Conservation (phyloP, 306 rosid species). For the Quercus mongolica region DNA sequence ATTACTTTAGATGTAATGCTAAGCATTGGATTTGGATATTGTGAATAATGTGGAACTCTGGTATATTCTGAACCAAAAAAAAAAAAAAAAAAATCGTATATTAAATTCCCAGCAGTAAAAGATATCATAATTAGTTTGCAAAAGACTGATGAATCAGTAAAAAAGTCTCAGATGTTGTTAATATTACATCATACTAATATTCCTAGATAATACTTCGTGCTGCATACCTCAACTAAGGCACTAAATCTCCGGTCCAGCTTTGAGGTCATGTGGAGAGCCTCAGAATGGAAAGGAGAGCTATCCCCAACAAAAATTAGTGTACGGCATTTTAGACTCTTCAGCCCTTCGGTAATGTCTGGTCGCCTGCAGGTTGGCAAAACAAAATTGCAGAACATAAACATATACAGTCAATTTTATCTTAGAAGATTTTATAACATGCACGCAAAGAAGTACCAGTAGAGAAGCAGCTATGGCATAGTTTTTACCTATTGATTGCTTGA, state of each 20-base stretch:
- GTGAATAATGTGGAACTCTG: neutral
- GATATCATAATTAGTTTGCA: neutral
- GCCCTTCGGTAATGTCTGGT: slow-evolving; percentile 69
- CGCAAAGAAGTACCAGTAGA: neutral
- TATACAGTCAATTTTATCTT: neutral
- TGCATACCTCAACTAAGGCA: slow-evolving; percentile 83
- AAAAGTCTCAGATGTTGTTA: too few species aligned
- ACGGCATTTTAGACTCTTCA: slow-evolving; percentile 74
- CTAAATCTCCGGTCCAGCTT: slow-evolving; percentile 75
- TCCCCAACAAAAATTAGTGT: slow-evolving; percentile 90
- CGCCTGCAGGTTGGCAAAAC: slow-evolving; percentile 52
- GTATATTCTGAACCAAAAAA: neutral
- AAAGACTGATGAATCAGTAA: neutral
- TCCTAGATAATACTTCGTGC: neutral
- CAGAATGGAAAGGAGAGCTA: slow-evolving; percentile 89
- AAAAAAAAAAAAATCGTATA: neutral
- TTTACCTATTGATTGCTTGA: slow-evolving; percentile 67
- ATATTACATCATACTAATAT: neutral
- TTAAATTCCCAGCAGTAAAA: neutral
- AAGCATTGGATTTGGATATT: neutral
- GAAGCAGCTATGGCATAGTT: slow-evolving; percentile 4
- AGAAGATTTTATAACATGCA: neutral
- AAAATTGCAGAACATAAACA: slow-evolving; percentile 13
- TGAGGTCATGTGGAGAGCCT: slow-evolving; percentile 82
- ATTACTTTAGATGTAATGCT: neutral